Evolutionary conservation across 345 rosid species (phyloP).

Genomic region (Citrus reticulata): DNA sequence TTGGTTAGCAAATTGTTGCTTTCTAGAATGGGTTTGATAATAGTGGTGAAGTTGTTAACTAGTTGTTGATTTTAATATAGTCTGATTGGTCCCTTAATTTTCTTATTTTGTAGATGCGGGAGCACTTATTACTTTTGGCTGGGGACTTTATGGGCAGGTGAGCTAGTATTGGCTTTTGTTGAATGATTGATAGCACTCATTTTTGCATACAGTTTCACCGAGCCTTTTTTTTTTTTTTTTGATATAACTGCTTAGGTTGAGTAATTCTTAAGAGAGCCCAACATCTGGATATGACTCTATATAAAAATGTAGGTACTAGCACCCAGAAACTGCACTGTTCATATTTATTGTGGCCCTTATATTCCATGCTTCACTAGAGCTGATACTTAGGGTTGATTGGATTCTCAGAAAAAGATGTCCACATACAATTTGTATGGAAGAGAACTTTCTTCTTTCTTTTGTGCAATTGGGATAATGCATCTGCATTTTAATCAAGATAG

Average conservation of each 20-base stretch:
- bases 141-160: slow-evolving; percentile 95
- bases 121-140: slow-evolving; percentile 70
- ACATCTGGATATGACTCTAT: not conserved
- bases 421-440: not conserved
- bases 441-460: not conserved
- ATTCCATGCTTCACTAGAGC: not conserved
- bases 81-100: not conserved
- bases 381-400: not conserved
- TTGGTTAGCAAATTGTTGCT: not conserved
- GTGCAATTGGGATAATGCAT: not conserved
- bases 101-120: slow-evolving; percentile 61
- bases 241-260: not conserved
- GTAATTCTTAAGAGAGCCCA: not conserved
- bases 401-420: not conserved
- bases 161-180: not conserved
- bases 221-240: not conserved
- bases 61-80: not conserved
- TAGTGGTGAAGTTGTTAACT: not conserved
- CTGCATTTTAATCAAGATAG: not conserved
- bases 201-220: not conserved
- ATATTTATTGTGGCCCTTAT: not conserved
- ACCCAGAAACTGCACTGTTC: not conserved
- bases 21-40: not conserved
- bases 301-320: not conserved
- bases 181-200: not conserved